A percentile compares a stretch with the other conserved stretches of the same genome.
These are phyloP conservation scores for Eimeria sp. DNA, from an alignment of 169 alveolate genomes.

Conservation along the genomic window DNA sequence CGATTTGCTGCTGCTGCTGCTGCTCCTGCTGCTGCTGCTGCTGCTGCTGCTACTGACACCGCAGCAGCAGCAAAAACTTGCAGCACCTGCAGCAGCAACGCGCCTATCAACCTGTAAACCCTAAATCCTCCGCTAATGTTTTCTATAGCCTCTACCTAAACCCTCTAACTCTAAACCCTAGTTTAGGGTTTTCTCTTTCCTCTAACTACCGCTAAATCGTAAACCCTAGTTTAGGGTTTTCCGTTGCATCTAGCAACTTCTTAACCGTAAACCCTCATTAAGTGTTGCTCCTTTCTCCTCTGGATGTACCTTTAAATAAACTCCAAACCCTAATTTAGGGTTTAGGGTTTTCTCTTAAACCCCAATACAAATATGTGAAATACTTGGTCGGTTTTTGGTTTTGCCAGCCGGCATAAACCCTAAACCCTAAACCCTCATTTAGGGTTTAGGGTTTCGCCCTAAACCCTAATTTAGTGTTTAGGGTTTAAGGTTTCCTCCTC, in stretches of 20 bases:
- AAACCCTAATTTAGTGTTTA: not conserved
- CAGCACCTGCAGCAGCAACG: no score
- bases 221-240: not conserved
- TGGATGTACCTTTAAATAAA: no score
- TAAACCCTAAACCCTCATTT: not conserved
- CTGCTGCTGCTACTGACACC: no score
- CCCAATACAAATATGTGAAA: not conserved
- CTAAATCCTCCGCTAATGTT: no score
- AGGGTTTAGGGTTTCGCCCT: not conserved
- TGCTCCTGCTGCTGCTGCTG: no score
- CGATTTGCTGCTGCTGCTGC: no score
- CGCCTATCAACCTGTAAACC: no score
- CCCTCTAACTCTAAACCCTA: not conserved
- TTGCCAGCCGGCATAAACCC: not conserved
- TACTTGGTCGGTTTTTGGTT: not conserved
- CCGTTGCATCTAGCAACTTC: not conserved
- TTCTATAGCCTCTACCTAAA: not conserved
- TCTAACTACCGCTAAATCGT: no score
- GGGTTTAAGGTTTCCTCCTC: no score
- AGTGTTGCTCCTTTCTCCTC: not conserved
- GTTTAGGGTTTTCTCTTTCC: no score
- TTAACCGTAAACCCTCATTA: not conserved
- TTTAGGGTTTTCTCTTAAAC: not conserved
- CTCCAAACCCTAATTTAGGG: not conserved
- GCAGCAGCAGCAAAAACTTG: no score